Percentiles rank a stretch among this genome's conserved stretches.
Evolutionary conservation across 305 asterid species (phyloP).

Genomic region (Fraxinus sp.): DNA sequence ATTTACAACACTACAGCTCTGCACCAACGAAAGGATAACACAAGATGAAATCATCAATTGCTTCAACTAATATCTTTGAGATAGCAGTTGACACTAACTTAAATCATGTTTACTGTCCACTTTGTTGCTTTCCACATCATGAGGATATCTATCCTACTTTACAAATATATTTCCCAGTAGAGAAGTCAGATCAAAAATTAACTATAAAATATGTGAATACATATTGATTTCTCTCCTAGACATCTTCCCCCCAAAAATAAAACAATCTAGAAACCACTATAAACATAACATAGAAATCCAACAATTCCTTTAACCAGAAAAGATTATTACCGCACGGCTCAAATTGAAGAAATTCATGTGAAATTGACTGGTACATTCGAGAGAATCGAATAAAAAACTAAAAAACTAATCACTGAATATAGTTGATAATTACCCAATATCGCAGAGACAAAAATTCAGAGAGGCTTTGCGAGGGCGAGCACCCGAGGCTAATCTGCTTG

Average conservation of each 20-base stretch:
- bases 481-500: constrained; percentile 85
- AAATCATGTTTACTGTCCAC: background rate
- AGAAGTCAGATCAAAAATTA: background rate
- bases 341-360: background rate
- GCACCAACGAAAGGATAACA: constrained; percentile 44
- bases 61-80: background rate
- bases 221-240: background rate
- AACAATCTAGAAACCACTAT: constrained; percentile 5
- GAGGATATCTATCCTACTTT: background rate
- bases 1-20: constrained; percentile 79
- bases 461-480: constrained; percentile 58
- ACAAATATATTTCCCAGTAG: constrained; percentile 2
- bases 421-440: constrained; percentile 60
- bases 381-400: background rate
- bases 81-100: background rate
- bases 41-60: constrained; percentile 13
- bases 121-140: background rate
- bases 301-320: constrained; percentile 14
- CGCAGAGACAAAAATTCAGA: constrained; percentile 68
- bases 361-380: constrained; percentile 17
- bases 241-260: constrained; percentile 22
- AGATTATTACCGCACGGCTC: background rate
- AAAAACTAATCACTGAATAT: constrained; percentile 13
- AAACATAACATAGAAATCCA: constrained; percentile 14
- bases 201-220: constrained; percentile 7